Percentiles rank a stretch among this genome's conserved stretches.
Conservation (phyloP, 768 basidiomycete species). For the Mycena olivaceomarginata region DNA sequence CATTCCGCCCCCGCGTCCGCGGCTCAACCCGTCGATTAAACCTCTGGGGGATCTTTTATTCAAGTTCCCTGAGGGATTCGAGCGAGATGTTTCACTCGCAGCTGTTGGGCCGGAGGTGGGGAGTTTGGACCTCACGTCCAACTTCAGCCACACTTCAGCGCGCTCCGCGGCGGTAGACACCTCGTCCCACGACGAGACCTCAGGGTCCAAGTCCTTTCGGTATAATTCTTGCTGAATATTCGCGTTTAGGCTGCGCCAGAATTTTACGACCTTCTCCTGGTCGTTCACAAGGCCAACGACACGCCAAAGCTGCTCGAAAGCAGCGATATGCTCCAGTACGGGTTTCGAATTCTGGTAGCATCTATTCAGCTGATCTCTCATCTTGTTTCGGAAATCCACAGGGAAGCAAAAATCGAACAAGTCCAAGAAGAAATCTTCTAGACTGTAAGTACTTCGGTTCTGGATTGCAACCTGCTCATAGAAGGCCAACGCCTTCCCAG, state of each 20-base stretch:
- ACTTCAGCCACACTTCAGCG: background rate
- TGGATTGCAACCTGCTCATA: background rate
- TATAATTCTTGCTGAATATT: too few relatives aligned
- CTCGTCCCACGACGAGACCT: background rate
- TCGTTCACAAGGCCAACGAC: too few relatives aligned
- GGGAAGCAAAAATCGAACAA: too few relatives aligned
- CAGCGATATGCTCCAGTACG: slow-evolving; percentile 18
- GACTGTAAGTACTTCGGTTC: background rate
- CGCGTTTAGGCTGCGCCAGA: too few relatives aligned
- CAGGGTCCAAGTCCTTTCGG: background rate
- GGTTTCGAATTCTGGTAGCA: slow-evolving; percentile 2
- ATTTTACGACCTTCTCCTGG: too few relatives aligned
- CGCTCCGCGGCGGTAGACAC: background rate
- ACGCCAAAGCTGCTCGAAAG: background rate
- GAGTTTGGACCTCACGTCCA: too few relatives aligned
- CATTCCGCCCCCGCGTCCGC: background rate
- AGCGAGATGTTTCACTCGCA: background rate
- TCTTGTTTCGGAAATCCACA: too few relatives aligned
- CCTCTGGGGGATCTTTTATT: background rate
- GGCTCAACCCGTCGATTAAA: background rate
- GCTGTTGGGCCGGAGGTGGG: too few relatives aligned
- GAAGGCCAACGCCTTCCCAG: slow-evolving; percentile 1
- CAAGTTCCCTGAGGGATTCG: background rate
- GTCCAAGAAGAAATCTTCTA: too few relatives aligned
- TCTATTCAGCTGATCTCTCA: too few relatives aligned